Evolutionary conservation across 371 early-diverging fungal species (phyloP).

Genomic region (Cokeromyces recurvatus): DNA sequence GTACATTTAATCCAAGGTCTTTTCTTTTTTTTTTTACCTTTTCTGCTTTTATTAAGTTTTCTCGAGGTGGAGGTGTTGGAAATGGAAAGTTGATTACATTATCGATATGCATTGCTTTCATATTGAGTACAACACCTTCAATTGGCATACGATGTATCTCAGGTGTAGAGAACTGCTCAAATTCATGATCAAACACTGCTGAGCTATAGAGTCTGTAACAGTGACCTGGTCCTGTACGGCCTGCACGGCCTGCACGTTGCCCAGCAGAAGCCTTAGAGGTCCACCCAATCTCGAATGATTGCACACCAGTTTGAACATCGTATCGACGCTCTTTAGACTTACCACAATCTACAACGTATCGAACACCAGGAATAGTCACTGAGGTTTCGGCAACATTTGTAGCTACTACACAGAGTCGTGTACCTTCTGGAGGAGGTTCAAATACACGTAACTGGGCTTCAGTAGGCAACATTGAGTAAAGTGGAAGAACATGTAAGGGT

Average conservation of each 20-base stretch:
- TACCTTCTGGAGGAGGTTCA: conserved; percentile 80
- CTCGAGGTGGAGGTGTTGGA: conserved; percentile 76
- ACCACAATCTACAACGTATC: conserved; percentile 98
- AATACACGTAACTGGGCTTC: conserved; percentile 89
- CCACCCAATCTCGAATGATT: conserved; percentile 87
- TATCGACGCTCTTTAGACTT: conserved; percentile 89
- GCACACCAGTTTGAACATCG: conserved; percentile 78
- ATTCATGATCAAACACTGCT: conserved; percentile 89
- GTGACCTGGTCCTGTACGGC: conserved; percentile 95
- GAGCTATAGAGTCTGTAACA: conserved; percentile 97
- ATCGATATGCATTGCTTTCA: conserved; percentile 95
- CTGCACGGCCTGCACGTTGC: conserved; percentile 98
- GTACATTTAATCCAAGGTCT: too few relatives aligned
- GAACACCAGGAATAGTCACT: conserved; percentile 95
- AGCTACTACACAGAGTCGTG: conserved; percentile 93
- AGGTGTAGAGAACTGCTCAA: conserved; percentile 83
- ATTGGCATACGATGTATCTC: conserved; percentile 96
- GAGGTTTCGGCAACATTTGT: conserved; percentile 99
- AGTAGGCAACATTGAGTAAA: conserved; percentile 89
- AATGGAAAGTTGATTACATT: conserved; percentile 97
- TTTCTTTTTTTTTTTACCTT: conserved; percentile 23
- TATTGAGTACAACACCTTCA: conserved; percentile 91
- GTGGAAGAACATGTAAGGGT: conserved; percentile 83
- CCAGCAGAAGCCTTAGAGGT: conserved; percentile 94
- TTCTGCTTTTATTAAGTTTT: conserved; percentile 67